Conservation (phyloP, 2,329 filamentous ascomycete genomes). For the Davidsoniella neocaledoniae region DNA sequence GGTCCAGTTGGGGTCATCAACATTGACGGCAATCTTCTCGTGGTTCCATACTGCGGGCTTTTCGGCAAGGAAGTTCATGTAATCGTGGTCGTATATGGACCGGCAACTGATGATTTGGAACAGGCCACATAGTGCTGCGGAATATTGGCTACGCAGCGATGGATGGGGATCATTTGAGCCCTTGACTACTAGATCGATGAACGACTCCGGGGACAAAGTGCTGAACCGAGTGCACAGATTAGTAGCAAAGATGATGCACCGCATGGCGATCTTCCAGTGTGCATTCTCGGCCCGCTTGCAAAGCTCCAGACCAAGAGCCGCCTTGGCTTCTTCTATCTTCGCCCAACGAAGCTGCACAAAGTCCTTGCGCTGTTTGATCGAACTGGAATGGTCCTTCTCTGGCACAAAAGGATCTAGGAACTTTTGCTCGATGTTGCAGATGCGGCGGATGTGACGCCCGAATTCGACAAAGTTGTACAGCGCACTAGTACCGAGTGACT, state of each 20-base stretch:
- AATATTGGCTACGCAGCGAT: conserved; percentile 63
- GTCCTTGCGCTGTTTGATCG: conserved; percentile 39
- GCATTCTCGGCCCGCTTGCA: conserved; percentile 59
- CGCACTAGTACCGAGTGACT: conserved; percentile 67
- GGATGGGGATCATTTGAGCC: conserved; percentile 87
- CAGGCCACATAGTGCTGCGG: conserved; percentile 55
- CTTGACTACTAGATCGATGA: conserved; percentile 66
- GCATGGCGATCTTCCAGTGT: conserved; percentile 91
- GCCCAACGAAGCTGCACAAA: conserved; percentile 60
- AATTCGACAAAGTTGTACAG: conserved; percentile 83
- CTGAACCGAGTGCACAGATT: conserved; percentile 89
- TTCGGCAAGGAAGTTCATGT: conserved; percentile 55
- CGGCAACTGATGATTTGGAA: conserved; percentile 81
- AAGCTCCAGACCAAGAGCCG: conserved; percentile 62
- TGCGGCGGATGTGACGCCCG: conserved; percentile 57
- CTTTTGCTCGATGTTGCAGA: conserved; percentile 42
- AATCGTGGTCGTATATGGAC: conserved; percentile 70
- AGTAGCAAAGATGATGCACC: conserved; percentile 78
- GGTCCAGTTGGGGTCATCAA: conserved; percentile 66
- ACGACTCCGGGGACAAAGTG: conserved; percentile 60
- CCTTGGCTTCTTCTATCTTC: conserved; percentile 71
- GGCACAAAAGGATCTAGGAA: conserved; percentile 30
- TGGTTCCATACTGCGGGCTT: conserved; percentile 13
- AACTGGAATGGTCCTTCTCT: conserved; percentile 36
- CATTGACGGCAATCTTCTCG: conserved; percentile 56